Evolutionary conservation across 345 rosid species (phyloP), one percentile per base, ranked within the genome.

Genomic region (Euphorbia lathyris): DNA sequence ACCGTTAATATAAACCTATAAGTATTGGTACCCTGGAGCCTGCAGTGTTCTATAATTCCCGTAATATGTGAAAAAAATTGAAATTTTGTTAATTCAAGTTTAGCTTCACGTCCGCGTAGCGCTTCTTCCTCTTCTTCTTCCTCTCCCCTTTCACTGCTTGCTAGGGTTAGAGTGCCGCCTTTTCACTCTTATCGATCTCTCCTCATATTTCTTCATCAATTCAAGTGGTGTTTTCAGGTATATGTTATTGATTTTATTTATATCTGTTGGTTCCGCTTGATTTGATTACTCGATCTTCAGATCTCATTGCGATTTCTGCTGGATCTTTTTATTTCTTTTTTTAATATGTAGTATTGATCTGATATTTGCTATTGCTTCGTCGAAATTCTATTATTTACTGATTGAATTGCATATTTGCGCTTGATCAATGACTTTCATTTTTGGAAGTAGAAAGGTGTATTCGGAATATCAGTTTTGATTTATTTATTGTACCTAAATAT

Each of bases 111-210:
- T 68, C 76, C 75, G 65, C 76, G 51, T 73, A 72, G 60, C 71
- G 27, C 60, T 65, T 7, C 58, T 26, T 25, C 22, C 13, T n/a
- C n/a, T 36, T 55, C 43, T 38, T 36, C 34, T 23, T 10, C 5
- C 17, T 53, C 45, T 47, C 67, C 65, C 60, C 53, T 69, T 40
- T 55, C 57, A 51, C 25, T 51, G 57, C 25, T 50, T 51, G 57
- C 57, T 74, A 79, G 82, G 82, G 87, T 82, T 77, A 77, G 72
- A 52, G 50, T 51, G 20, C 73, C 72, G 72, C 75, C 75, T 77
- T 72, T 77, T 76, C 50, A 65, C 72, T 73, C 80, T 69, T 60
- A 51, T 47, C 55, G 64, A 29, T 74, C 59, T 69, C 60, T 38
- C 67, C 56, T 53, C 74, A 8, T 9, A 69, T 62, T 65, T 14